phyloP scores from a whole-genome alignment of 257 asterid species.

The Scutellaria minor region DNA sequence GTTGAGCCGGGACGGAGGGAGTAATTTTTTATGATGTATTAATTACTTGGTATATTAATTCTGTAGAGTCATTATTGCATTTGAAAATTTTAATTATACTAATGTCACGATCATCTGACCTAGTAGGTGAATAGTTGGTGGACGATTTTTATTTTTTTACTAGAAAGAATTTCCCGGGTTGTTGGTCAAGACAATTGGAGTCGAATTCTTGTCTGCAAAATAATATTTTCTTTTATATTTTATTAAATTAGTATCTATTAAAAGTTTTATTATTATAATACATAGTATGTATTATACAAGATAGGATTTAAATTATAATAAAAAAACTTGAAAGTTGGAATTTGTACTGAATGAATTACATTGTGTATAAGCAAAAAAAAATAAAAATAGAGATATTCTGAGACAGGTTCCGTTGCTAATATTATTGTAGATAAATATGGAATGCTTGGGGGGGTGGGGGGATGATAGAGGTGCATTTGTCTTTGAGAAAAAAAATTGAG shows the following conservation, averaged over 20 bases:
- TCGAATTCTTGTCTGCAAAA: not conserved
- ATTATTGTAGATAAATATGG: not conserved
- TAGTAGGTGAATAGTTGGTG: constrained; percentile 34
- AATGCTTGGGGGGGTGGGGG: not conserved
- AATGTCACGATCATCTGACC: not conserved
- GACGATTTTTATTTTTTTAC: no score
- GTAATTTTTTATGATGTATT: not conserved
- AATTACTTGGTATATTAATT: constrained; percentile 19
- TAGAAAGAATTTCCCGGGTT: not conserved
- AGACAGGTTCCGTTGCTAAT: no score
- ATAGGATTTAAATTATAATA: no score
- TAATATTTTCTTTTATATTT: no score
- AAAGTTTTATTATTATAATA: no score
- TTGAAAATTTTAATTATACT: not conserved
- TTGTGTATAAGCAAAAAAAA: no score
- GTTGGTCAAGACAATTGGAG: not conserved
- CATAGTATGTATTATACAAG: no score
- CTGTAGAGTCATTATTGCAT: not conserved
- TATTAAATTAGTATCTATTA: no score
- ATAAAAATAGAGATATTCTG: no score
- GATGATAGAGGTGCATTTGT: not conserved
- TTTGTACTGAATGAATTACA: no score
- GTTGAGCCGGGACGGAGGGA: no score
- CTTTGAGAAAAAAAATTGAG: not conserved
- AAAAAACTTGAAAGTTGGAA: not conserved